A percentile compares a stretch with the other conserved stretches of the same genome.
phyloP scores from a whole-genome alignment of 352 stramenopile genomes.

The Aphanomyces astaci region DNA sequence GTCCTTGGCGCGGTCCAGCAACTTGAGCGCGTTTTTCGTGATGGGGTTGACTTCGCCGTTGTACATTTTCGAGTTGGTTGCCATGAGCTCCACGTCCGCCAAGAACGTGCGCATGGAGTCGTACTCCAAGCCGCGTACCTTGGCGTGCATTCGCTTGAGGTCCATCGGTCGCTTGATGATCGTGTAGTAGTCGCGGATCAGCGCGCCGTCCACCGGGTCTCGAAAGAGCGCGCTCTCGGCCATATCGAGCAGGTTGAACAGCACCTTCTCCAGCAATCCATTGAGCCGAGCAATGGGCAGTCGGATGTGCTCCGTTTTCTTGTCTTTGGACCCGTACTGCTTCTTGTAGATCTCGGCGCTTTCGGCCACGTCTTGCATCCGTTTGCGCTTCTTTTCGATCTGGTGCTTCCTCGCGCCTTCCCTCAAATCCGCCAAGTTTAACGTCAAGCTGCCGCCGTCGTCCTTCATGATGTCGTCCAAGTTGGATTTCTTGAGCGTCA shows the following conservation, averaged over 20 bases:
- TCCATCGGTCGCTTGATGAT: constrained; percentile 85
- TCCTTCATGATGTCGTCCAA: constrained; percentile 20
- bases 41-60: constrained; percentile 67
- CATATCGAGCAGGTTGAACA: constrained; percentile 61
- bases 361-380: constrained; percentile 60
- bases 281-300: constrained; percentile 61
- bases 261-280: constrained; percentile 48
- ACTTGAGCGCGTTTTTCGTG: constrained; percentile 65
- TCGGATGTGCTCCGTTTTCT: constrained; percentile 64
- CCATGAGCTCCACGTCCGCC: constrained; percentile 78
- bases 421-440: constrained; percentile 65
- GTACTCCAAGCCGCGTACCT: constrained; percentile 58
- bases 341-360: constrained; percentile 76
- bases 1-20: constrained; percentile 68
- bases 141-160: constrained; percentile 52
- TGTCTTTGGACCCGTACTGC: constrained; percentile 65
- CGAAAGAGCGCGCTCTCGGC: constrained; percentile 74
- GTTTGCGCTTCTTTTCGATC: constrained; percentile 73
- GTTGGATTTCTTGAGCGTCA: constrained; percentile 51
- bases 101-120: constrained; percentile 82
- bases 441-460: constrained; percentile 46
- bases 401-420: constrained; percentile 71
- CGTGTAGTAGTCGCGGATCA: constrained; percentile 69
- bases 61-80: constrained; percentile 78
- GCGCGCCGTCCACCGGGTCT: constrained; percentile 44